Conservation (phyloP, 2,329 filamentous ascomycete genomes). For the Dactylellina leptospora region DNA sequence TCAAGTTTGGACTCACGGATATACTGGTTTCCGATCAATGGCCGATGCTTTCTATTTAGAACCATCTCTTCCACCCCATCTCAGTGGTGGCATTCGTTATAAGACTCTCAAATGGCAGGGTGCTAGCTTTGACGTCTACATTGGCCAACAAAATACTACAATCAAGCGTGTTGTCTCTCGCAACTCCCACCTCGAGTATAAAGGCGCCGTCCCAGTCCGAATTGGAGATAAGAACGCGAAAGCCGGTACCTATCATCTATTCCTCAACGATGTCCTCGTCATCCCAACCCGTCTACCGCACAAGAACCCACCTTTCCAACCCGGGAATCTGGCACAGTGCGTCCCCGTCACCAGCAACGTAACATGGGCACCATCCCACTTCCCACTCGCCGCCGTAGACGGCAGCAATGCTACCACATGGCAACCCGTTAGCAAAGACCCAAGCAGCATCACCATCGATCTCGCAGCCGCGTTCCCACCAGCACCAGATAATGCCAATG, state of each 20-base stretch:
- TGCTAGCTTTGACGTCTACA: slow-evolving; percentile 55
- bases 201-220: slow-evolving; percentile 64
- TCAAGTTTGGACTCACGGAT: slow-evolving; percentile 74
- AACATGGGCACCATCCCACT: slow-evolving; percentile 70
- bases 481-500: slow-evolving; percentile 63
- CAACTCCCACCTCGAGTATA: slow-evolving; percentile 35
- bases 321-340: slow-evolving; percentile 73
- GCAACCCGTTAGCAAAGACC: slow-evolving; percentile 68
- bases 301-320: slow-evolving; percentile 64
- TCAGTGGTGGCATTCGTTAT: slow-evolving; percentile 59
- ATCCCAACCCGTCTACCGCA: slow-evolving; percentile 70
- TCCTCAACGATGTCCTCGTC: slow-evolving; percentile 65
- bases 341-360: slow-evolving; percentile 65
- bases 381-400: slow-evolving; percentile 73
- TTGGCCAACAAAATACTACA: slow-evolving; percentile 65
- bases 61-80: slow-evolving; percentile 72
- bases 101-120: slow-evolving; percentile 57
- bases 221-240: slow-evolving; percentile 61
- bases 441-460: slow-evolving; percentile 68
- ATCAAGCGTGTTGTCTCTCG: slow-evolving; percentile 64
- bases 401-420: slow-evolving; percentile 73
- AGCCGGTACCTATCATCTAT: slow-evolving; percentile 62
- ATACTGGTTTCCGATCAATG: slow-evolving; percentile 70
- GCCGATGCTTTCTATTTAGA: slow-evolving; percentile 71
- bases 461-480: slow-evolving; percentile 66